Evolutionary conservation across 768 basidiomycete species (phyloP).

Genomic region (Lyophyllum decastes): DNA sequence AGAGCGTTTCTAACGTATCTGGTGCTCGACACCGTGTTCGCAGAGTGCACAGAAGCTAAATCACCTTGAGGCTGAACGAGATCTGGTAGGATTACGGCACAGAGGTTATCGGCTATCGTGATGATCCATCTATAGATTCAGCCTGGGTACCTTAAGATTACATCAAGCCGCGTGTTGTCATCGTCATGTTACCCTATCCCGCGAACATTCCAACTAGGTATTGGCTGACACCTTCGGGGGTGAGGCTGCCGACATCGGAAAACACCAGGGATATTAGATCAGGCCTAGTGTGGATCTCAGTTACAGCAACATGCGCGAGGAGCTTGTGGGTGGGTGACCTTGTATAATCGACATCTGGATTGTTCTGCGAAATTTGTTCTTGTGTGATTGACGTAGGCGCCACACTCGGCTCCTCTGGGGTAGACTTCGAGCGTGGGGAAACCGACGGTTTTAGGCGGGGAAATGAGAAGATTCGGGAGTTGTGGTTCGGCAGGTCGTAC

Average conservation of each 20-base stretch:
- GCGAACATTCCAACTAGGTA: constrained; percentile 96
- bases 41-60: background rate
- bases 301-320: background rate
- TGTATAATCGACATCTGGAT: constrained; percentile 94
- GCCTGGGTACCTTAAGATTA: constrained; percentile 10
- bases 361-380: constrained; percentile 80
- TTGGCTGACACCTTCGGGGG: constrained; percentile 92
- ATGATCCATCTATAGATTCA: constrained; percentile 32
- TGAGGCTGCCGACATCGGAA: constrained; percentile 91
- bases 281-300: constrained; percentile 49
- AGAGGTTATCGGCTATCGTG: constrained; percentile 37
- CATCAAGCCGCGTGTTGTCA: constrained; percentile 12
- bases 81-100: constrained; percentile 2
- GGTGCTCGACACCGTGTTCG: background rate
- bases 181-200: constrained; percentile 39
- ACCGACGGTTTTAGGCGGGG: constrained; percentile 39
- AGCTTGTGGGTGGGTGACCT: constrained; percentile 45
- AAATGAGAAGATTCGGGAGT: constrained; percentile 74
- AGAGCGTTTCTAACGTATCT: background rate
- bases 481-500: constrained; percentile 84
- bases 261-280: constrained; percentile 94
- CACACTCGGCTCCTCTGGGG: constrained; percentile 23
- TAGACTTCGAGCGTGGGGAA: constrained; percentile 21
- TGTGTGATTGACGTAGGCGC: constrained; percentile 59
- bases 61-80: constrained; percentile 3